Base-by-base conservation (phyloP, 31 red algal species). In the Asparagopsis taxiformis region DNA sequence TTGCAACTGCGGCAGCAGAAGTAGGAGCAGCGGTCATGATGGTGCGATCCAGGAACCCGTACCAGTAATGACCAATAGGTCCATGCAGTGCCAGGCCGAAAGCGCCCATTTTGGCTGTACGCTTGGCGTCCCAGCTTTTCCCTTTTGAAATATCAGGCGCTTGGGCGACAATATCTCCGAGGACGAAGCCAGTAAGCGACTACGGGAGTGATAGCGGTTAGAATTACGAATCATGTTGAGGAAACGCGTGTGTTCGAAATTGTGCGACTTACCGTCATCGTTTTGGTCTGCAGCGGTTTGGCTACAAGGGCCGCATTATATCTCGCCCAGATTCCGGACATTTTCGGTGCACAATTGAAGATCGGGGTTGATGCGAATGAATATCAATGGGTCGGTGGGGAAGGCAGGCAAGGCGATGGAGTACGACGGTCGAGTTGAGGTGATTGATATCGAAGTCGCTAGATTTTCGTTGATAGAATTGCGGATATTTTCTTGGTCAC, bases 31-130 rank as follows among this genome's bases (percentile, higher is more conserved):
- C 55, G 29, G 90, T 85, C 95, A 98, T 98, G 68, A 98, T 68
- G 31, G 91, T 91, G 21, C 89, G 69, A 73, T 98, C 95, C 34
- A 98, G 81, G 53, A 98, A 94, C 3, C 77, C 69, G 55, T 98
- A 98, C 95, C 95, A 98, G 72, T 98, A 98, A 59, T 98, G 95
- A 6, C 95, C 95, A 36, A 98, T 82, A 19, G 95, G 95, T 19
- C 95, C 95, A 60, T 98, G 95, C 15, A 98, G 76, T 25, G 70
- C 61, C 13, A 94, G 17, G 26, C 90, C 95, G 55, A 98, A 98
- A 15, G 90, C 80, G 1, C 75, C 86, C 88, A 98, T 89, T 37
- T 91, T 86, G 1, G 90, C 91, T 24, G 95, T 98, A 29, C 95
- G 90, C 44, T 53, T 65, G 17, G 78, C 83, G 52, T 98, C 91